Conservation (phyloP, 257 asterid genomes). For the Coffea canephora region DNA sequence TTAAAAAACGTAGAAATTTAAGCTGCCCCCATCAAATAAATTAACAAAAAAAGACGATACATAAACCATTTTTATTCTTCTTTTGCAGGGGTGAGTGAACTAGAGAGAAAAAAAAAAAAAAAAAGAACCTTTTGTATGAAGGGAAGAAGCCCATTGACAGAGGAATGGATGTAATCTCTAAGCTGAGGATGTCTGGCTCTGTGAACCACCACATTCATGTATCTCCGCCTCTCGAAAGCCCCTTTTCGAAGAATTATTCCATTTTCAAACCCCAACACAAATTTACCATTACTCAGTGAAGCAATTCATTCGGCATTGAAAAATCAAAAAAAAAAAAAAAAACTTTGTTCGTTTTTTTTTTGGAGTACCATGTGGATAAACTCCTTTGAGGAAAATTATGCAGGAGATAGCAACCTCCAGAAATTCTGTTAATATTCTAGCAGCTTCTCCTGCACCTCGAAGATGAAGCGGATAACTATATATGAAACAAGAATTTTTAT, state of each 20-base stretch:
- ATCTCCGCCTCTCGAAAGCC: slow-evolving; percentile 83
- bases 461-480: not conserved
- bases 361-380: slow-evolving; percentile 68
- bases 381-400: slow-evolving; percentile 73
- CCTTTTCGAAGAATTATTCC: slow-evolving; percentile 39
- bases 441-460: slow-evolving; percentile 53
- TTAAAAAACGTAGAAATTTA: not conserved
- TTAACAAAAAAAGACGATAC: not conserved
- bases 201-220: slow-evolving; percentile 86
- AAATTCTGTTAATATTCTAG: slow-evolving; percentile 66
- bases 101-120: not conserved
- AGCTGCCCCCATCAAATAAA: not conserved
- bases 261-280: not conserved
- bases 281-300: not conserved
- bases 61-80: too few species aligned
- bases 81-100: too few species aligned
- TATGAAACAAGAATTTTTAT: not conserved
- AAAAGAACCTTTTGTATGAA: slow-evolving; percentile 61
- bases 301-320: not conserved
- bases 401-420: slow-evolving; percentile 84
- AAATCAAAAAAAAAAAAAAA: not conserved
- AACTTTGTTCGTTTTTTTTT: not conserved
- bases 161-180: slow-evolving; percentile 58
- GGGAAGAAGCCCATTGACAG: slow-evolving; percentile 72
- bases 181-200: slow-evolving; percentile 77